These are phyloP conservation scores for Penicillium decumbens DNA, from an alignment of 2,329 filamentous ascomycete species.

Conservation along the genomic window DNA sequence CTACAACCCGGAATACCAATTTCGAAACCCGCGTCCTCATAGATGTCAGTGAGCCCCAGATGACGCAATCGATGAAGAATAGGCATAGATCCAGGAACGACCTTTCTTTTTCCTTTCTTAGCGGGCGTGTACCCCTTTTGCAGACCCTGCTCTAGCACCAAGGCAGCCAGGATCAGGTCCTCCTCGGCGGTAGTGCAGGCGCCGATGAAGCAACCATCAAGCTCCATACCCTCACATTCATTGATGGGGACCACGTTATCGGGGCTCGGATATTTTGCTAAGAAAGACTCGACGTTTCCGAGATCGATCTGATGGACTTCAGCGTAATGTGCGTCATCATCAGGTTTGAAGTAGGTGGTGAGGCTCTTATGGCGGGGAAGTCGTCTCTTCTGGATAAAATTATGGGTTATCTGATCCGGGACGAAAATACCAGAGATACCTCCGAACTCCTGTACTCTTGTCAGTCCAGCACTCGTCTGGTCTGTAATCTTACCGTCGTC, in stretches of 20 bases:
- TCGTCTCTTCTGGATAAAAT: constrained; percentile 34
- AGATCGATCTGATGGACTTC: constrained; percentile 38
- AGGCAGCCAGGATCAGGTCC: constrained; percentile 42
- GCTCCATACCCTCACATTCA: constrained; percentile 27
- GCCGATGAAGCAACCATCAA: constrained; percentile 46
- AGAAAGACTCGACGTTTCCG: constrained; percentile 32
- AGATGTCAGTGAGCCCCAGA: constrained; percentile 36
- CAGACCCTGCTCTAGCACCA: constrained; percentile 40
- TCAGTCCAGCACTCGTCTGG: not conserved
- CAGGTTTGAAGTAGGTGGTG: constrained; percentile 38
- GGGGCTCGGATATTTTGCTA: constrained; percentile 42
- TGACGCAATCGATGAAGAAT: constrained; percentile 37
- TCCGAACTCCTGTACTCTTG: constrained; percentile 33
- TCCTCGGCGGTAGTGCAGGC: constrained; percentile 47
- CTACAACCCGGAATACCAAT: constrained; percentile 43
- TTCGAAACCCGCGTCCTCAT: constrained; percentile 41
- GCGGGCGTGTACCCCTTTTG: constrained; percentile 30
- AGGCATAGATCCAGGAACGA: constrained; percentile 40
- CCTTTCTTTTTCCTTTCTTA: constrained; percentile 35
- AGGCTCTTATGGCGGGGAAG: constrained; percentile 30
- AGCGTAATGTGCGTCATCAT: constrained; percentile 39
- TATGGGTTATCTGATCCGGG: constrained; percentile 35
- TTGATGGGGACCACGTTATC: constrained; percentile 44
- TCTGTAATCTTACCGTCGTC: constrained; percentile 29
- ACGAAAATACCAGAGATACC: constrained; percentile 42